A percentile compares a stretch with the other conserved stretches of the same genome.
These are phyloP conservation scores for Teunomyces tritomae DNA, from an alignment of 805 yeast species.

Conservation along the genomic window DNA sequence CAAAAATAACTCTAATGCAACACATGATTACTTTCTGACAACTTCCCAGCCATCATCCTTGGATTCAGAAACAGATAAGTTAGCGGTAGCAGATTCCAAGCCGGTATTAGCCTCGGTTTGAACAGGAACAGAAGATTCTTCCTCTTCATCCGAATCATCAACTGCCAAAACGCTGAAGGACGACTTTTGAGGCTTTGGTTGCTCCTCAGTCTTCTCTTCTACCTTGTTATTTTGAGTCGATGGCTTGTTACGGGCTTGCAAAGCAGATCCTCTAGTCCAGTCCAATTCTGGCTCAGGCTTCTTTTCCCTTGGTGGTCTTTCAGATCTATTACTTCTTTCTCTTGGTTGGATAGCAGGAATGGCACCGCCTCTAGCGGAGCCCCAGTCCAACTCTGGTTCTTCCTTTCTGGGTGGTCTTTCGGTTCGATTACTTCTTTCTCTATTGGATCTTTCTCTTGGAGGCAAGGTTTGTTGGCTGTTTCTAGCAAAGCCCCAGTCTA, in stretches of 20 bases:
- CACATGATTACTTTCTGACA: conserved; percentile 34
- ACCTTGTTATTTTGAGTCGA: conserved; percentile 6
- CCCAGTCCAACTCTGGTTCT: conserved; percentile 64
- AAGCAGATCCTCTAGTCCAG: conserved; percentile 39
- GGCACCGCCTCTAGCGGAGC: conserved; percentile 37
- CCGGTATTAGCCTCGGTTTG: conserved; percentile 19
- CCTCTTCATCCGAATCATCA: conserved; percentile 42
- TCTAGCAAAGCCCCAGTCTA: conserved; percentile 44
- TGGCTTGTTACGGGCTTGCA: conserved; percentile 16
- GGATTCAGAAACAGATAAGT: conserved; percentile 31
- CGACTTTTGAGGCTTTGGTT: conserved; percentile 40
- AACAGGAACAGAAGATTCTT: conserved; percentile 6
- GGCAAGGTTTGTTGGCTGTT: conserved; percentile 28
- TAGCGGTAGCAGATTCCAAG: conserved; percentile 37
- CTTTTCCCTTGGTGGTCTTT: conserved; percentile 21
- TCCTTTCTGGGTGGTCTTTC: conserved; percentile 34
- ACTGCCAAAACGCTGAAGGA: conserved; percentile 52
- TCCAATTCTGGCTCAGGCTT: conserved; percentile 31
- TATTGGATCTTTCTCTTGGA: conserved; percentile 27
- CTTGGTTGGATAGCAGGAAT: conserved; percentile 32
- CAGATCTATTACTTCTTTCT: conserved; percentile 32
- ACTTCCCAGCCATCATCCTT: conserved; percentile 46
- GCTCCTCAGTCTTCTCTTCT: conserved; percentile 20
- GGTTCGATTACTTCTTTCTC: conserved; percentile 15
- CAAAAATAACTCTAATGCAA: background rate